phyloP scores from a whole-genome alignment of 768 basidiomycete genomes.

The Suillus spraguei region DNA sequence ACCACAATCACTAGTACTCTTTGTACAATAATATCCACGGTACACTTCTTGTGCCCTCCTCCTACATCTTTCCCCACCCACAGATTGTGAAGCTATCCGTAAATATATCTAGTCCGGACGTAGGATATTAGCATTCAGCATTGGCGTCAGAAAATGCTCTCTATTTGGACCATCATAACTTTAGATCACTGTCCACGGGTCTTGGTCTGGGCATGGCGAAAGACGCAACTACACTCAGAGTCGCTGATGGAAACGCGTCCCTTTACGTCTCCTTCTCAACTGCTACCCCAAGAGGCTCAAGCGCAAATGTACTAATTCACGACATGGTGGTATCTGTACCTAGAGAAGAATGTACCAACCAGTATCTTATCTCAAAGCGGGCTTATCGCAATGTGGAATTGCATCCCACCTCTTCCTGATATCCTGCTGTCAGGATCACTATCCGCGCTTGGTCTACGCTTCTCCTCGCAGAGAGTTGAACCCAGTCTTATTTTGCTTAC shows the following conservation, averaged over 20 bases:
- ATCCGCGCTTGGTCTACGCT: slow-evolving; percentile 29
- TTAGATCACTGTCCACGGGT: slow-evolving; percentile 38
- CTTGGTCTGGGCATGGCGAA: slow-evolving; percentile 34
- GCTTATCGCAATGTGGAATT: slow-evolving; percentile 32
- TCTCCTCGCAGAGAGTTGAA: slow-evolving; percentile 7
- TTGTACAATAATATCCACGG: slow-evolving; percentile 76
- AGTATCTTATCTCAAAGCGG: slow-evolving; percentile 29
- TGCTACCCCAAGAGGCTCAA: slow-evolving; percentile 7
- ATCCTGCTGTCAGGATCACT: slow-evolving; percentile 25
- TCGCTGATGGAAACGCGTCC: slow-evolving; percentile 24
- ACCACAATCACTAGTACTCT: slow-evolving; percentile 66
- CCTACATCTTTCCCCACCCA: too few species aligned
- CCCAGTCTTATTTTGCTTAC: slow-evolving; percentile 20
- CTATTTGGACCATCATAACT: slow-evolving; percentile 40
- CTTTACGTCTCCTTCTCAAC: slow-evolving; percentile 32
- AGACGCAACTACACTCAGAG: slow-evolving; percentile 29
- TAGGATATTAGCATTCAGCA: slow-evolving; percentile 61
- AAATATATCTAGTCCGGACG: slow-evolving; percentile 72
- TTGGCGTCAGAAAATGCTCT: slow-evolving; percentile 55
- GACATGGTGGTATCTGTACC: slow-evolving; percentile 9
- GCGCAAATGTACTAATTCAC: slow-evolving; percentile 17
- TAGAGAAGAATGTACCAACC: slow-evolving; percentile 19
- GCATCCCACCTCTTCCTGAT: slow-evolving; percentile 26
- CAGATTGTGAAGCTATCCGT: slow-evolving; percentile 47
- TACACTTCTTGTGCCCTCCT: slow-evolving; percentile 71